Percentiles rank a stretch among this genome's conserved stretches.
phyloP scores from a whole-genome alignment of 768 basidiomycete genomes.

The Xerocomus brunneocitrinus region DNA sequence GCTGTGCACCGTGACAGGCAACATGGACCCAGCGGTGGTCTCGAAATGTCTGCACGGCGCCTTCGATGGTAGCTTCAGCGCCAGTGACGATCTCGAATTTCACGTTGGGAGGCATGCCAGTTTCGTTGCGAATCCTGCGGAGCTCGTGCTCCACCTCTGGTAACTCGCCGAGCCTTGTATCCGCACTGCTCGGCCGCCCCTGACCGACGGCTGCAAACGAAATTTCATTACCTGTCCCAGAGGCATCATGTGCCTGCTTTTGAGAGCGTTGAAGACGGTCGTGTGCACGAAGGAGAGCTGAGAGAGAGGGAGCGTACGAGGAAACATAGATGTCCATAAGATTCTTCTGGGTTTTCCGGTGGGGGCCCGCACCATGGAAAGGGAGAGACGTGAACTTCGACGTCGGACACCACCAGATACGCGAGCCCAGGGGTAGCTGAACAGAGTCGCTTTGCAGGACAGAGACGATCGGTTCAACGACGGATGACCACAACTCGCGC shows the following conservation, averaged over 20 bases:
- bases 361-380: neutral
- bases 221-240: neutral
- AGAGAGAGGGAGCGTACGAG: neutral
- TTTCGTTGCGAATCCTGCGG: neutral
- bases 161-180: neutral
- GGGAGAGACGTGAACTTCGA: neutral
- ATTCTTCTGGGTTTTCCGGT: neutral
- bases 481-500: neutral
- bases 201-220: neutral
- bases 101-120: neutral
- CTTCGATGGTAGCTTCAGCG: neutral
- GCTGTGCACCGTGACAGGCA: neutral
- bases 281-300: neutral
- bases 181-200: neutral
- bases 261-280: neutral
- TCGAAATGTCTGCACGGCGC: neutral
- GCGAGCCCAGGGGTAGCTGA: neutral
- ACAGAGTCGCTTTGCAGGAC: neutral
- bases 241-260: neutral
- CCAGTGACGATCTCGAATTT: neutral
- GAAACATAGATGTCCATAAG: neutral
- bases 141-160: neutral
- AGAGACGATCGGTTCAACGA: neutral
- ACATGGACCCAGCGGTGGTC: neutral
- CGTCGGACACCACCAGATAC: conserved; percentile 2